phyloP scores from a whole-genome alignment of 2,329 filamentous ascomycete species.

The Penicillium sp. region DNA sequence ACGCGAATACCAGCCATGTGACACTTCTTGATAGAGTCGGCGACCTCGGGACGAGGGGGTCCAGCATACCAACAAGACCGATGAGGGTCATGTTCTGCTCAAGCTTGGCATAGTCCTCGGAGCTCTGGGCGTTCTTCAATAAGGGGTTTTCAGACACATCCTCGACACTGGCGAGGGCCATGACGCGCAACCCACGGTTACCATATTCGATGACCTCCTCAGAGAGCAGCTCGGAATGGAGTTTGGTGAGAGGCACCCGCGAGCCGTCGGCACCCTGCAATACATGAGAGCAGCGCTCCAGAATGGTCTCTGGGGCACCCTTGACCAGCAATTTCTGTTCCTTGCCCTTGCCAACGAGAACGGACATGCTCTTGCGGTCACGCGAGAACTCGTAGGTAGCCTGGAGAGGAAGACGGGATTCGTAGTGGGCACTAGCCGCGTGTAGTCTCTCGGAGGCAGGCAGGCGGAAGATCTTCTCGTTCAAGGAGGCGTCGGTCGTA shows the following conservation, averaged over 20 bases:
- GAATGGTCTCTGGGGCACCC: slow-evolving; percentile 88
- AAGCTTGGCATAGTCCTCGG: slow-evolving; percentile 74
- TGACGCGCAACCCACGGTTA: slow-evolving; percentile 86
- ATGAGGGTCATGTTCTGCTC: slow-evolving; percentile 94
- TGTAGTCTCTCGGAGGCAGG: slow-evolving; percentile 62
- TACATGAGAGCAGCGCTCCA: slow-evolving; percentile 83
- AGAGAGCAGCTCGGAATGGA: slow-evolving; percentile 64
- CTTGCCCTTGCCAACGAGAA: slow-evolving; percentile 67
- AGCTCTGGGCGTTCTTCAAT: slow-evolving; percentile 69
- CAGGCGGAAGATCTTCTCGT: slow-evolving; percentile 47
- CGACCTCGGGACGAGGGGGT: slow-evolving; percentile 93
- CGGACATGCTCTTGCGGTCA: slow-evolving; percentile 99
- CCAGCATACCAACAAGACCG: slow-evolving; percentile 91
- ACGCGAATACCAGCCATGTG: slow-evolving; percentile 91
- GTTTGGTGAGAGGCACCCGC: slow-evolving; percentile 65
- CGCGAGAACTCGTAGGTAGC: slow-evolving; percentile 95
- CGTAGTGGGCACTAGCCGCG: slow-evolving; percentile 78
- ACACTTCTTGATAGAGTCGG: slow-evolving; percentile 79
- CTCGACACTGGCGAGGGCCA: slow-evolving; percentile 82
- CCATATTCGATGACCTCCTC: slow-evolving; percentile 85
- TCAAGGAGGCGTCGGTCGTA: slow-evolving; percentile 61
- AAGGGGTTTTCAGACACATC: slow-evolving; percentile 67
- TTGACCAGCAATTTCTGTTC: slow-evolving; percentile 85
- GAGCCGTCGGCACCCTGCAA: slow-evolving; percentile 74
- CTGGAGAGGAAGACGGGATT: slow-evolving; percentile 66